Percentiles rank a stretch among this genome's conserved stretches.
These are phyloP conservation scores for Fusarium sp. DNA, from an alignment of 2,329 filamentous ascomycete species.

Conservation along the genomic window DNA sequence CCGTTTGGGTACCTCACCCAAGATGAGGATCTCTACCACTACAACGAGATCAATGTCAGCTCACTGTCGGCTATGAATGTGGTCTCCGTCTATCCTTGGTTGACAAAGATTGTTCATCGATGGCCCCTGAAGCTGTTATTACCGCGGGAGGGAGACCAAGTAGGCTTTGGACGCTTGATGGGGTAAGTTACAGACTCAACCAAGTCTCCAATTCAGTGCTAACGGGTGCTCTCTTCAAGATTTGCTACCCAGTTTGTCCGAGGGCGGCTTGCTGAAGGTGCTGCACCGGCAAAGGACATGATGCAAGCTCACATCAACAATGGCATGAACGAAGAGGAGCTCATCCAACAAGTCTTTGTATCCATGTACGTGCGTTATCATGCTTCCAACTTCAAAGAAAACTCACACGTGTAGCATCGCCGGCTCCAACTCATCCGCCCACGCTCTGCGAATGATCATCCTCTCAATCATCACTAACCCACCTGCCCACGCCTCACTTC, in stretches of 20 bases:
- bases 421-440: slow-evolving; percentile 69
- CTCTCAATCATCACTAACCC: slow-evolving; percentile 61
- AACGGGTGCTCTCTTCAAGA: not conserved
- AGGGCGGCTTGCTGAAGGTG: slow-evolving; percentile 27
- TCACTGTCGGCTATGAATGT: slow-evolving; percentile 52
- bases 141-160: slow-evolving; percentile 49
- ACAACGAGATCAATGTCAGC: slow-evolving; percentile 57
- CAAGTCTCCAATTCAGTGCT: not conserved
- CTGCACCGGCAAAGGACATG: slow-evolving; percentile 48
- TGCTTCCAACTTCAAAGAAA: accelerated
- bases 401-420: slow-evolving; percentile 56
- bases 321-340: slow-evolving; percentile 48
- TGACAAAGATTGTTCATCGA: slow-evolving; percentile 48
- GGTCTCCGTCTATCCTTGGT: slow-evolving; percentile 49
- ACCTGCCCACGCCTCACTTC: slow-evolving; percentile 52
- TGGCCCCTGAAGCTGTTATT: slow-evolving; percentile 51
- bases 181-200: slow-evolving; percentile 39
- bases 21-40: slow-evolving; percentile 59
- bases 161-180: slow-evolving; percentile 54
- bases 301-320: slow-evolving; percentile 53
- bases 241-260: slow-evolving; percentile 38
- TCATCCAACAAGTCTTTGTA: slow-evolving; percentile 53
- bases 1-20: slow-evolving; percentile 62
- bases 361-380: slow-evolving; percentile 45
- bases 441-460: slow-evolving; percentile 61